Evolutionary conservation across 257 asterid genomes (phyloP), one percentile per base, ranked within the genome.

Genomic region (Jaltomata sinuosa): DNA sequence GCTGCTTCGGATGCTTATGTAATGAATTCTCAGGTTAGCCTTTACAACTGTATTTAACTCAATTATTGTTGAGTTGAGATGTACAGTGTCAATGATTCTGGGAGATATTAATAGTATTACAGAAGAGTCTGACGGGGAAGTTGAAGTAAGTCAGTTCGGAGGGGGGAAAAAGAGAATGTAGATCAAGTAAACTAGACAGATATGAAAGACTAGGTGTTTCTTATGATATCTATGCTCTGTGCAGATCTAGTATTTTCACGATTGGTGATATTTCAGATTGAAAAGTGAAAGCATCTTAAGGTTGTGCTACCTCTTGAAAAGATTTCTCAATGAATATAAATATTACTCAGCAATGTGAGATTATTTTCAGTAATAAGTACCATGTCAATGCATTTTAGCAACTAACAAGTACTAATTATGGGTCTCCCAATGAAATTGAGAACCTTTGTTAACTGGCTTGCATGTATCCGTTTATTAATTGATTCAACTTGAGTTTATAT

Each of bases 1-100:
- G 88, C 99, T 65, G 99, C 99, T 12, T 96, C 99, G 15, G 99
- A 97, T 90, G 97, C 90, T 22, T 97, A 94, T 88, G 91, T 93
- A 81, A 97, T 95, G 99, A 97, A 97, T 88, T 94, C 99, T 40
- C 99, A 97, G 99, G 99, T 97, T 64, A 83, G 14, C 53, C 50
- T 27, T 53, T 82, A 27, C 27, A 34, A 42, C 49, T 69, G 19
- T 21, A 34, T 45, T 45, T 77, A 52, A 55, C n/a, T 54, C 65
- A 22, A 22, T 72, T 81, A 65, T 50, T 36, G 36, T 19, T 36
- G 18, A 57, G 52, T 49, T 54, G 53, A 76, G 65, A 77, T 76
- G 81, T 76, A 77, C 61, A 47, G 55, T 77, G 82, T 2, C 1
- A 25, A 74, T 49, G 18, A 4, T 77, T 49, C 36, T 49, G 62